Base-by-base conservation (phyloP, 1,139 yeast genomes). In the Candida sojae region DNA sequence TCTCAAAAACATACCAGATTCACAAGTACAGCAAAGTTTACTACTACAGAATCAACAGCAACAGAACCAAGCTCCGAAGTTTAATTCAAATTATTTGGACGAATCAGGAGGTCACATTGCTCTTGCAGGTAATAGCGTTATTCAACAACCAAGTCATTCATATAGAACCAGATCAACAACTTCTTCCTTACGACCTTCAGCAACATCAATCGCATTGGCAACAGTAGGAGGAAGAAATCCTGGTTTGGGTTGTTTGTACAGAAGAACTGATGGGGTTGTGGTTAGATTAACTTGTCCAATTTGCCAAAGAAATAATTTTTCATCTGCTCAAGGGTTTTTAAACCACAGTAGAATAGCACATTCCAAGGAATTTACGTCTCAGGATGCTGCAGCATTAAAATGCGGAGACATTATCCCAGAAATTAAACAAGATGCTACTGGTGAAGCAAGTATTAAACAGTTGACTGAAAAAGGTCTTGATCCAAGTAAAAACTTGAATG, bases 281-380 rank as follows among this genome's bases (percentile, higher is more conserved):
- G 91, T 87, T 6, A 73, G 83, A 46, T 71, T 88, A 26, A 82
- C 83, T 6, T 88, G 96, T 61, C 83, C 85, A 0, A 80, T 76
- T 47, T 88, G 96, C 63, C 77, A 73, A 12, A 68, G 93, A 48
- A 77, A 83, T 45, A 87, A 86, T 53, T 88, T 88, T 60, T 83
- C 88, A 6, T 82, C 88, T 11, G 89, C 91, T 0, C 95, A 88
- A 61, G 95, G 95, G 25, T 86, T 88, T 53, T 74, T 87, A 38
- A 88, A 86, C 61, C 96, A 88, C 61, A 80, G 87, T 53, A 70
- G 95, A 53, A 78, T 86, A 28, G 88, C 92, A 4, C 96, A 88
- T 61, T 71, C 82, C n/a, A 80, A 79, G 50, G 90, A 86, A 51
- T 86, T 80, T 55, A 78, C 86, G 5, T 82, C 87, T 6, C 93